Percentiles rank a stretch among this genome's conserved stretches.
phyloP scores from a whole-genome alignment of 2,329 filamentous ascomycete genomes.

The Nakataea oryzae region DNA sequence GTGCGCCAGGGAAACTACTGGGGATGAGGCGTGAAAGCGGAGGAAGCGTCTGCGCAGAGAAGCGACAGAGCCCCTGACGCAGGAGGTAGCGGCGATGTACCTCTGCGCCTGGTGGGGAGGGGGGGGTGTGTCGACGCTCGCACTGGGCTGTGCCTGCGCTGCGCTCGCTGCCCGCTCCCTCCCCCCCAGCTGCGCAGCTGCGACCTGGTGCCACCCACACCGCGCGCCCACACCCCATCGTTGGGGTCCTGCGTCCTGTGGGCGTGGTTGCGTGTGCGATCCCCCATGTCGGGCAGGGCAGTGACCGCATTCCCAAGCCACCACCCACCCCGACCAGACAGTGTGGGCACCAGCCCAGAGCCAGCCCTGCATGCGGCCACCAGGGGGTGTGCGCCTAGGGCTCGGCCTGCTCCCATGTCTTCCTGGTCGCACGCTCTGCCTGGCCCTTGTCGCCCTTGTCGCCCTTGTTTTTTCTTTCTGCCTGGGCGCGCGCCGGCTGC shows the following conservation, averaged over 20 bases:
- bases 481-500: background rate
- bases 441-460: too few species aligned
- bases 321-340: background rate
- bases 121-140: background rate
- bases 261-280: background rate
- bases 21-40: slow-evolving; percentile 1
- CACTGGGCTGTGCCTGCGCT: background rate
- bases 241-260: background rate
- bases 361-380: background rate
- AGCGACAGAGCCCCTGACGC: background rate
- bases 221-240: background rate
- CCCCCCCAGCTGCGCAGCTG: too few species aligned
- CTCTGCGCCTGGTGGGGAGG: background rate
- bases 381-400: background rate
- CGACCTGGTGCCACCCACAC: too few species aligned
- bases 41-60: background rate
- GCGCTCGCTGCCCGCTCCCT: too few species aligned
- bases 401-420: background rate
- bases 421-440: too few species aligned
- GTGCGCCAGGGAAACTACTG: slow-evolving; percentile 1
- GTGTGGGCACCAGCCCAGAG: background rate
- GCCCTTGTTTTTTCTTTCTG: too few species aligned
- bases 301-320: background rate
- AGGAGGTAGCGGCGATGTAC: background rate
- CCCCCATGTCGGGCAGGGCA: background rate